These are phyloP conservation scores for Huntiella moniliformis DNA, from an alignment of 2,329 filamentous ascomycete species.

Conservation along the genomic window DNA sequence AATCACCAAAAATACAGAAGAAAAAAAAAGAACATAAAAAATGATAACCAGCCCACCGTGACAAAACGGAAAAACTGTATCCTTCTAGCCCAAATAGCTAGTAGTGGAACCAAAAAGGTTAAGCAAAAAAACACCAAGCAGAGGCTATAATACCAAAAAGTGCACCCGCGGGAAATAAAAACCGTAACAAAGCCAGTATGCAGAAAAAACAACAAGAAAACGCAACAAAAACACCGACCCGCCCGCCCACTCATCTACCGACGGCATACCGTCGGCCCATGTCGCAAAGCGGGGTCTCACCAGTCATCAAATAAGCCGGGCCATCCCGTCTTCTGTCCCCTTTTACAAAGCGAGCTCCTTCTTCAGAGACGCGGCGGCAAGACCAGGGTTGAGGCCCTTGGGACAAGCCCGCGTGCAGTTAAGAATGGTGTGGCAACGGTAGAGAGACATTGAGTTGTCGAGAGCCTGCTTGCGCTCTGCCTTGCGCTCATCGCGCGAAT, in stretches of 20 bases:
- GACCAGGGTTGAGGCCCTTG: constrained; percentile 91
- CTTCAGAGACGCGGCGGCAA: constrained; percentile 96
- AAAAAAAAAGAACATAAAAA: too few relatives aligned
- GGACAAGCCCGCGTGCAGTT: constrained; percentile 97
- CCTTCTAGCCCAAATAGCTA: background rate
- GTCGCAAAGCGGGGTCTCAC: background rate
- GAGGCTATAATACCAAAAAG: background rate
- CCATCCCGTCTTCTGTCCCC: background rate
- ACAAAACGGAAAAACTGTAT: too few relatives aligned
- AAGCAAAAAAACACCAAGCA: background rate
- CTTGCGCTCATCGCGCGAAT: constrained; percentile 82
- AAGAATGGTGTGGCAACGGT: constrained; percentile 97
- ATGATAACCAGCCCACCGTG: too few relatives aligned
- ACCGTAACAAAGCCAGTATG: too few relatives aligned
- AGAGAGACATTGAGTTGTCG: constrained; percentile 97
- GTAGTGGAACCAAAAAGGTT: background rate
- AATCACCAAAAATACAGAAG: too few relatives aligned
- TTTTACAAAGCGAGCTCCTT: constrained; percentile 56
- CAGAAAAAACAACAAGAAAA: background rate
- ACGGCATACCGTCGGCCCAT: background rate
- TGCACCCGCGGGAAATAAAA: background rate
- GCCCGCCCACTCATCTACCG: background rate
- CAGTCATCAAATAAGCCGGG: background rate
- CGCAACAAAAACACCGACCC: background rate
- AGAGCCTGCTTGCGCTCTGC: constrained; percentile 75